These are phyloP conservation scores for Prunus campanulata DNA, from an alignment of 306 rosid species.

Conservation along the genomic window DNA sequence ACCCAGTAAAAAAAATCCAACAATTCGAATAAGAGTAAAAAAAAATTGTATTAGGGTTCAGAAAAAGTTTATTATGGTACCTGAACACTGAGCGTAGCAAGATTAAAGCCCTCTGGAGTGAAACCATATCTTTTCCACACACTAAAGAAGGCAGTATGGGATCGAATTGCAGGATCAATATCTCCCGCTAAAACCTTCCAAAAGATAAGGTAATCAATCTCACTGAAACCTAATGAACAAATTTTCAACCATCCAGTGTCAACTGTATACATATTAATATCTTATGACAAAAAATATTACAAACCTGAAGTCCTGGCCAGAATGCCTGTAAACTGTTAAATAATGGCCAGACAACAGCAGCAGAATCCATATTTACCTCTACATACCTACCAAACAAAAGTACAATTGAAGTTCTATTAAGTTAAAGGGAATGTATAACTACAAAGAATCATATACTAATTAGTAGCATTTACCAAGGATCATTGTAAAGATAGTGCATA, in stretches of 20 bases:
- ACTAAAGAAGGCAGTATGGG: constrained; percentile 92
- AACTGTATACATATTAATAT: constrained; percentile 15
- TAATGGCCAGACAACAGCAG: constrained; percentile 93
- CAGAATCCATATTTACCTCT: constrained; percentile 97
- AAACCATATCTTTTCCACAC: constrained; percentile 98
- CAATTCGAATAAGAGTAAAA: neutral
- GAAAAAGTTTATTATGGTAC: constrained; percentile 42
- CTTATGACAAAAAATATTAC: constrained; percentile 7
- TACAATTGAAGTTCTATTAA: constrained; percentile 12
- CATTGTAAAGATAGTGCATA: constrained; percentile 84
- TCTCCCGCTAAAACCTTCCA: constrained; percentile 98
- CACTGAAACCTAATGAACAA: constrained; percentile 15
- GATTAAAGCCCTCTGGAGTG: constrained; percentile 98
- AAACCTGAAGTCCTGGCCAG: constrained; percentile 99
- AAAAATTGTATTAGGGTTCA: constrained; percentile 7
- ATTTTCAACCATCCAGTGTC: constrained; percentile 18
- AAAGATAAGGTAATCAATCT: constrained; percentile 28
- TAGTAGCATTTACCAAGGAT: constrained; percentile 83
- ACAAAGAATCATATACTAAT: constrained; percentile 34
- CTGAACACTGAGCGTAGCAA: constrained; percentile 91
- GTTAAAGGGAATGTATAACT: constrained; percentile 21
- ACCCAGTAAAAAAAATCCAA: neutral
- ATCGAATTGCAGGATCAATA: constrained; percentile 84
- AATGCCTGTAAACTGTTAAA: constrained; percentile 98
- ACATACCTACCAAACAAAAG: constrained; percentile 66